Percentiles rank a stretch among this genome's conserved stretches.
phyloP scores from a whole-genome alignment of 148 eudicot species.

The Mesembryanthemum crystallinum region DNA sequence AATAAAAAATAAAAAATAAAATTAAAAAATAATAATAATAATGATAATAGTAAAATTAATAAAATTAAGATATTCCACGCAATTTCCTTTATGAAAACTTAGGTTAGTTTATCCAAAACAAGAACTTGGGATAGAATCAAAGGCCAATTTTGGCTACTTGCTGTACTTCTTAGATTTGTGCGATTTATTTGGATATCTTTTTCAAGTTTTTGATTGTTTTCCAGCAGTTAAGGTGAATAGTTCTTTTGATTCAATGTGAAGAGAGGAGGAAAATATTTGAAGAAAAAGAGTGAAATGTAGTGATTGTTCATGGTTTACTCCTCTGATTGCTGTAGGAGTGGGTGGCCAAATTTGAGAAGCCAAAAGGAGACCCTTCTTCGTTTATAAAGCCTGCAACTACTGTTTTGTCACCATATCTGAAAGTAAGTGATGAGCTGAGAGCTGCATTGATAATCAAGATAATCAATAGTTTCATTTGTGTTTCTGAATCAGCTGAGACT shows the following conservation, averaged over 20 bases:
- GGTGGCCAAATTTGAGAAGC: conserved; percentile 99
- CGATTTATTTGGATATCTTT: neutral
- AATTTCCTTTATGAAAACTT: too few relatives aligned
- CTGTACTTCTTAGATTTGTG: neutral
- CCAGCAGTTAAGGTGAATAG: neutral
- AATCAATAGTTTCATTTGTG: neutral
- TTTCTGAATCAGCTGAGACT: neutral
- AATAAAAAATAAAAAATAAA: too few relatives aligned
- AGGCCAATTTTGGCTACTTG: too few relatives aligned
- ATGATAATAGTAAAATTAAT: too few relatives aligned
- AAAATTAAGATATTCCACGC: too few relatives aligned
- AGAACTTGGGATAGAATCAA: too few relatives aligned
- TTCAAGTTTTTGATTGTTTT: neutral
- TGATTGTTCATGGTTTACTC: neutral
- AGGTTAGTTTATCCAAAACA: too few relatives aligned
- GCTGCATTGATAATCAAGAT: neutral
- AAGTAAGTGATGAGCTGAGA: conserved; percentile 42
- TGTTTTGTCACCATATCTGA: conserved; percentile 85
- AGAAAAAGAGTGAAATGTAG: neutral
- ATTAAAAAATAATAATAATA: too few relatives aligned
- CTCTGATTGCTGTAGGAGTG: conserved; percentile 49
- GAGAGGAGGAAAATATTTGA: too few relatives aligned
- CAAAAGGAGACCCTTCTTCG: conserved; percentile 82
- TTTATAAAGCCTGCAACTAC: conserved; percentile 83
- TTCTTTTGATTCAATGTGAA: neutral